Conservation (phyloP, 1,139 yeast genomes). For the Sugiyamaella grinbergsii region DNA sequence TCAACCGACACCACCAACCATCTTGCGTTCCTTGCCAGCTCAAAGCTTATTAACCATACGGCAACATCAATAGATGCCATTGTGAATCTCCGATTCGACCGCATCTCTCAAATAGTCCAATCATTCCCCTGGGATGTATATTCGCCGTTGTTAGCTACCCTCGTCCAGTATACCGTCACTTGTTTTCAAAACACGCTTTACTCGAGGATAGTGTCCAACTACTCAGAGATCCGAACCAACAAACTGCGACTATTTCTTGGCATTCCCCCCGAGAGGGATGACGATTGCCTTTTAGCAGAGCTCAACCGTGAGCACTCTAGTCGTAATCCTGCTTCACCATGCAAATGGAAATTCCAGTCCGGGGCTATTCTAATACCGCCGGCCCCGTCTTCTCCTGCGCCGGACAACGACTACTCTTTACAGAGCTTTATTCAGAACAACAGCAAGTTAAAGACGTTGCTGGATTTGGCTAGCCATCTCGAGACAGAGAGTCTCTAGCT, state of each 20-base stretch:
- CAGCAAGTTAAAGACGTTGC: slow-evolving; percentile 3
- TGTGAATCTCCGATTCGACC: slow-evolving; percentile 8
- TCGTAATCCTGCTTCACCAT: neutral
- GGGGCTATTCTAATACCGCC: slow-evolving; percentile 15
- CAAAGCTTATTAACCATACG: slow-evolving; percentile 13
- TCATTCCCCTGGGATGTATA: slow-evolving; percentile 5
- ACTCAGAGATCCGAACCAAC: slow-evolving; percentile 11
- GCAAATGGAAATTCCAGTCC: slow-evolving; percentile 5
- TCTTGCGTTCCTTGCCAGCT: neutral
- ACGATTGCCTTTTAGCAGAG: slow-evolving; percentile 7
- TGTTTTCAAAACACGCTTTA: slow-evolving; percentile 3
- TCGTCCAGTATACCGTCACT: slow-evolving; percentile 10
- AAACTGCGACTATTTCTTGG: slow-evolving; percentile 17
- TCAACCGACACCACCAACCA: neutral
- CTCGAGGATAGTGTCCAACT: slow-evolving; percentile 9
- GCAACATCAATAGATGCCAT: slow-evolving; percentile 2
- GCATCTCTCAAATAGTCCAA: slow-evolving; percentile 2
- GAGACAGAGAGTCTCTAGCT: slow-evolving; percentile 12
- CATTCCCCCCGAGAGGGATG: slow-evolving; percentile 4
- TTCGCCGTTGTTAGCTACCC: slow-evolving; percentile 11
- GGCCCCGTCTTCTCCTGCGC: slow-evolving; percentile 9
- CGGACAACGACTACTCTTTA: neutral
- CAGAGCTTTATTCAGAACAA: neutral
- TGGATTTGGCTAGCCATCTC: slow-evolving; percentile 12
- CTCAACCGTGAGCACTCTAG: slow-evolving; percentile 7